Base-by-base conservation (phyloP, 2,329 filamentous ascomycete species). In the Fusarium devonianum region DNA sequence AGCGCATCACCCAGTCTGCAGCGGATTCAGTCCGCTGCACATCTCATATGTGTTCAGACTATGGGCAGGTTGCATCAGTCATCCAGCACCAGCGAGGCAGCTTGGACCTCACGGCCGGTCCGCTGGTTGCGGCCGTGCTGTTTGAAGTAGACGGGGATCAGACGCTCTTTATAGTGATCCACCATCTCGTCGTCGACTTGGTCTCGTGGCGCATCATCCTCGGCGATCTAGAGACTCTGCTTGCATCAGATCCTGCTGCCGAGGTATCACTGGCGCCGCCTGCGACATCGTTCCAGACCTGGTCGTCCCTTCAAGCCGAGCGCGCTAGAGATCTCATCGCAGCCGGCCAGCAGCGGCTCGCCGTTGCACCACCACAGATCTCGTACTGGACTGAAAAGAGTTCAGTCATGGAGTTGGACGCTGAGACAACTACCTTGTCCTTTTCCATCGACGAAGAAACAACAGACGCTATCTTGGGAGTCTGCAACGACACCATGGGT, bases 131-230 rank as follows among this genome's bases (percentile, higher is more conserved):
- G 5, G 43, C 32, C 13, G 10, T 38, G 3, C 22, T 52, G 9
- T 52, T 52, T 14, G 17, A 52, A 21, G 49, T 52, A 2, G 22
- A 33, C 10, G 37, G 26, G 4, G 13, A 48, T 1, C 49, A 52
- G 37, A 42, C 36, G 19, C 37, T 48, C 17, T 52, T 48, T 7
- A 42, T 52, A 7, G 34, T 30, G 3, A 34, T 42, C 14, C 49
- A 52, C 22, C 49, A 52, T 48, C 49, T 52, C n/a, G 43, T 52
- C 8, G 33, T 48, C 8, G 49, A 52, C 33, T 13, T 40, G 5
- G 42, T 52, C 8, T 52, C 49, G 2, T 52, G 49, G 49, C 49
- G 49, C 9, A 34, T 52, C 22, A 42, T 52, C 4, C 49, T 52
- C 7, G 22, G 37, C 30, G 37, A 52, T 13, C 37, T 52, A 2